phyloP scores from a whole-genome alignment of 2,329 filamentous ascomycete species.

The Alternaria longipes region DNA sequence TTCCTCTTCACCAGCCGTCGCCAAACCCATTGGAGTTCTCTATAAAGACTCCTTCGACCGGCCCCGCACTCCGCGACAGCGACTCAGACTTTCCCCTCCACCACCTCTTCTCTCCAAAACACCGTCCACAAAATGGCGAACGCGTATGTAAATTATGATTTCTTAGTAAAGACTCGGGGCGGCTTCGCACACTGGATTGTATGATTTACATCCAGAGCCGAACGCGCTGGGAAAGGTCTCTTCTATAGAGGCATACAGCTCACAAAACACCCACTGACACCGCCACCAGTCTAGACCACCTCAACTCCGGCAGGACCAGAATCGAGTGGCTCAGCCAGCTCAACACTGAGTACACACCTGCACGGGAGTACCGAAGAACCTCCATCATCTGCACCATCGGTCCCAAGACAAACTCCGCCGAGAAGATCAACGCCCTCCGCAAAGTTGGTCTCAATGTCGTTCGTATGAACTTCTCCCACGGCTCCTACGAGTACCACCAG shows the following conservation, averaged over 20 bases:
- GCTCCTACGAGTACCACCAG: slow-evolving; percentile 95
- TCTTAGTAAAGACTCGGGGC: not conserved
- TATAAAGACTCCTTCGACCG: slow-evolving; percentile 22
- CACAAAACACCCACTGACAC: slow-evolving; percentile 17
- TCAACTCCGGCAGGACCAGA: slow-evolving; percentile 75
- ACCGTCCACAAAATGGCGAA: slow-evolving; percentile 64
- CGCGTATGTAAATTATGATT: slow-evolving; percentile 63
- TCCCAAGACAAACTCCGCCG: slow-evolving; percentile 97
- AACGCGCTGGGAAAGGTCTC: not conserved
- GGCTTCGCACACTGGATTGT: not conserved
- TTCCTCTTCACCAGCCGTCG: slow-evolving; percentile 6
- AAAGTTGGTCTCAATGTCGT: slow-evolving; percentile 94
- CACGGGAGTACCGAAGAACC: slow-evolving; percentile 91
- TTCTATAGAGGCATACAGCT: not conserved
- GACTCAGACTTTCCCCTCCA: slow-evolving; percentile 16
- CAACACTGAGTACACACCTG: slow-evolving; percentile 86
- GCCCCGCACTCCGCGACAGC: slow-evolving; percentile 27
- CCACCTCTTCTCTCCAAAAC: slow-evolving; percentile 17
- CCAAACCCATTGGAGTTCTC: slow-evolving; percentile 23
- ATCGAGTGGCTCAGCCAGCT: slow-evolving; percentile 78
- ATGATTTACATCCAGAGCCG: not conserved
- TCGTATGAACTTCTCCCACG: slow-evolving; percentile 99
- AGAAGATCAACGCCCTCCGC: slow-evolving; percentile 95
- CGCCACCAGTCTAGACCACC: slow-evolving; percentile 69
- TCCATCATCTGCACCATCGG: slow-evolving; percentile 99